Evolutionary conservation across 106 monocot genomes (phyloP), one percentile per base, ranked within the genome.

Genomic region (Dioscorea alata): DNA sequence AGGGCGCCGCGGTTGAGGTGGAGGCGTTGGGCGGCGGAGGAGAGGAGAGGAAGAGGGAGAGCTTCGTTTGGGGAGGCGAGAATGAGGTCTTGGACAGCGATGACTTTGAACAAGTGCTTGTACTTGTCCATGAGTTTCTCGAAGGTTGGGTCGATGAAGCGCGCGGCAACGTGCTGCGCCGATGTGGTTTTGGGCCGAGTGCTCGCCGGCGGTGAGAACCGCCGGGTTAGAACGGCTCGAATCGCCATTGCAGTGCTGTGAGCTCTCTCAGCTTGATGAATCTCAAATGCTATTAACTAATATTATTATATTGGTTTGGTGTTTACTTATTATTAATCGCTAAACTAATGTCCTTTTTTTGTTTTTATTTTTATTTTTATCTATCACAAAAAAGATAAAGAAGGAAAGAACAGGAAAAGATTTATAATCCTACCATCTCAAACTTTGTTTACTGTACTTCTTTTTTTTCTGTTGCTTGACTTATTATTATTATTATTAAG

Each of bases 241-340:
- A 88, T 49, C 84, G 94, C 31, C 88, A 94, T 18, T 90, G 94
- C 18, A 85, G 88, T 4, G 90, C 90, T 4, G 88, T 88, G 12
- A 90, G 90, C 5, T 74, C 94, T 12, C 4, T 42, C 42, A 42
- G 42, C 42, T 42, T 6, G 42, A 42, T 0, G 28, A 28, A 28
- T 28, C 2, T 28, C 28, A 28, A 28, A 28, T 28, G 28, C 28
- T 28, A 28, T 28, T 28, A 28, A 28, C 28, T 28, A 28, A 28
- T 28, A 28, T 28, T 28, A 28, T 28, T 28, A 28, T 28, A 28
- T 28, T 28, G 28, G 28, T 28, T 28, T 3, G 3, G 28, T 28
- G 28, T 28, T n/a, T n/a, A n/a, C n/a, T n/a, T 28, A 28, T 28
- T 28, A 28, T 28, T 28, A 28, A 28, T 28, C 28, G 1, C 28